Base-by-base conservation (phyloP, 768 basidiomycete species). In the Boletellus sp. region DNA sequence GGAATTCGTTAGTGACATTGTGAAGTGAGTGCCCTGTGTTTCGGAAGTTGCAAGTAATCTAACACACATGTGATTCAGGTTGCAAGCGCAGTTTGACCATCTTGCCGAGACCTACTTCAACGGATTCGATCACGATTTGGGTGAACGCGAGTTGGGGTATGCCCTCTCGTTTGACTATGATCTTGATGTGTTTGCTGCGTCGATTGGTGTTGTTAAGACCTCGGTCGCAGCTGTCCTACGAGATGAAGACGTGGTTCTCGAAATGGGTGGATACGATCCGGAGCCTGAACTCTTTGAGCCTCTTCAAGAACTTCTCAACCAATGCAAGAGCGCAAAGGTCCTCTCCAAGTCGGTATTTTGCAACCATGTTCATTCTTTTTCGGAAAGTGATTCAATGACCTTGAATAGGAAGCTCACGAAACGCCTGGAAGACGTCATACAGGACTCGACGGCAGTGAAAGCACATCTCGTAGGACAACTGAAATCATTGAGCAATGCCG, bases 51-150 rank as follows among this genome's bases (percentile, higher is more conserved):
- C 17, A 16, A 11, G 5, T 2, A 10, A 24, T n/a, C 38, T 19
- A 28, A 47, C 33, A n/a, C 7, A 16, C 4, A 37, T 10, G 38
- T 32, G 35, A n/a, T 31, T 33, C 58, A 96, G 94, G 72, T 84
- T 97, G 67, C 84, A 94, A 57, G 85, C 89, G 0, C 93, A 96
- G 64, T 93, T 95, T 56, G 91, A 95, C 48, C 94, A 97, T 64
- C 77, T 97, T 3, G 83, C 88, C 1, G 90, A 92, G 59, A 84
- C 88, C 1, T 89, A 94, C 67, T 93, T 98, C 61, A 76, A 75
- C 48, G 82, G 80, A 16, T 87, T 84, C 55, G 86, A 90, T n/a
- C 79, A 84, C 45, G 96, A 97, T 65, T 69, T 95, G 22, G 92
- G 85, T 11, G 95, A 98, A 70, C 80, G 88, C 20, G 92, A 96